Base-by-base conservation (phyloP, 78 protist species). In the Cavenderia fasciculata region DNA sequence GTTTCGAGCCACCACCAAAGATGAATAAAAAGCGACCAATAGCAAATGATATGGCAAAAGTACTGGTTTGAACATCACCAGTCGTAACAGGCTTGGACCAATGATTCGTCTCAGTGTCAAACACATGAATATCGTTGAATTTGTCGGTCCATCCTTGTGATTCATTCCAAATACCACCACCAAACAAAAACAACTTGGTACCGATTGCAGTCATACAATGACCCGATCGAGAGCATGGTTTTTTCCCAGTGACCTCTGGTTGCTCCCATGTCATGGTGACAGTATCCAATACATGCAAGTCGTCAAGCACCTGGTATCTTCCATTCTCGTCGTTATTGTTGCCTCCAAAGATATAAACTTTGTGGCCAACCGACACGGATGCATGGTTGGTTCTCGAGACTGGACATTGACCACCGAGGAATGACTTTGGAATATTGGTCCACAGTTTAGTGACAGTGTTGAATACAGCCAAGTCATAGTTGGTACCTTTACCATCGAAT, bases 121-220 rank as follows among this genome's bases (percentile, higher is more conserved):
- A 87, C 4, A 71, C 29, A 63, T 74, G 86, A 19, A 87, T 70
- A 38, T 87, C 93, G 69, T 87, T 87, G 85, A 87, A 87, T n/a
- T 87, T 87, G 34, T 87, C 79, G 6, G 69, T 66, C 93, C 93
- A 87, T 25, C 93, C 93, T 36, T 63, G 36, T 21, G 68, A 31
- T 18, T 82, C 76, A 68, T 82, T 82, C 89, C 89, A 82, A 40
- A 82, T 74, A 38, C 93, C 93, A 76, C 93, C 93, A 51, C 93
- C 93, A 63, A 87, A 87, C 7, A 86, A 40, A 14, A 75, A 87
- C 4, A 87, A 54, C 54, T 87, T 87, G 4, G 16, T 43, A 4
- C 86, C 93, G 16, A 87, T 87, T 1, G 86, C 40, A 7, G 86
- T 76, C 93, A 87, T 87, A 57, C 86, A 76, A 46, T 87, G 93